Evolutionary conservation across 176 grass and related monocot species (phyloP).

Genomic region (Hsuehochloa calcarea): DNA sequence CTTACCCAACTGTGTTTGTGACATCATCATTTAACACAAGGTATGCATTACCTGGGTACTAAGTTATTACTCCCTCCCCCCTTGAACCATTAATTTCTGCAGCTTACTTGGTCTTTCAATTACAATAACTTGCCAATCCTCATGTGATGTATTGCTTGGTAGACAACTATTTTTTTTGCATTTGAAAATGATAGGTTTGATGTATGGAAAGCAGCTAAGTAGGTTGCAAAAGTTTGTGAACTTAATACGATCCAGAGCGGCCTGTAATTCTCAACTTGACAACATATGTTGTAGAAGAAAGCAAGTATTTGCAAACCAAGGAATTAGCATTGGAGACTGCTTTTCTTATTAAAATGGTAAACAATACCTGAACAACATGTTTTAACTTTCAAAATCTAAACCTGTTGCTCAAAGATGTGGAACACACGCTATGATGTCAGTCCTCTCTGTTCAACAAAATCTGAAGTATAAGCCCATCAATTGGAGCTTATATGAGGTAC

Average conservation of each 20-base stretch:
- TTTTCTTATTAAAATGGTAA: constrained; percentile 88
- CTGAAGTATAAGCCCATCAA: neutral
- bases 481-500: constrained; percentile 35
- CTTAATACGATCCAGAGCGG: constrained; percentile 67
- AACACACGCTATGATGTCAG: neutral
- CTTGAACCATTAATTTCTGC: neutral
- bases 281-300: constrained; percentile 86
- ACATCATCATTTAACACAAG: constrained; percentile 93
- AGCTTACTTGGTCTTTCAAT: neutral
- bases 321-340: constrained; percentile 82
- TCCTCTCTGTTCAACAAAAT: neutral
- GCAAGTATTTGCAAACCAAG: constrained; percentile 84
- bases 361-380: constrained; percentile 48
- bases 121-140: constrained; percentile 1
- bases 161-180: constrained; percentile 18
- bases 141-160: neutral
- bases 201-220: constrained; percentile 97
- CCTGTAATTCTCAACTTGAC: constrained; percentile 90
- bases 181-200: constrained; percentile 75
- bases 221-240: constrained; percentile 83
- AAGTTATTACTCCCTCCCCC: neutral
- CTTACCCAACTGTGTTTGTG: constrained; percentile 90
- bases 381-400: constrained; percentile 6
- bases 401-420: constrained; percentile 18
- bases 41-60: constrained; percentile 25